Evolutionary conservation across 179 eudicot species (phyloP), one percentile per base, ranked within the genome.

Genomic region (Spergularia azorica): DNA sequence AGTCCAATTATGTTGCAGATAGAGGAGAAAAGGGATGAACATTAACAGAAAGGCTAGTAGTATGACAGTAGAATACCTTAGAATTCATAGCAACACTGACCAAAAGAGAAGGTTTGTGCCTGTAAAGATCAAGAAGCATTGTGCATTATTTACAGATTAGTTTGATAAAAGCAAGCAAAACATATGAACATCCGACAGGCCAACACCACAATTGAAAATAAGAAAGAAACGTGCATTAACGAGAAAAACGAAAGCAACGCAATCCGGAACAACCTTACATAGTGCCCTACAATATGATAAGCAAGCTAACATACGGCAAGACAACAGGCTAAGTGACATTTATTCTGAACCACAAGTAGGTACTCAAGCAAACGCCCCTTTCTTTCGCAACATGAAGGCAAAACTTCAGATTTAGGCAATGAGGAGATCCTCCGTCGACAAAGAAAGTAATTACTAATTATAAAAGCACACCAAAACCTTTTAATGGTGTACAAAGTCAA

Each of bases 61-160:
- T 57, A 60, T 18, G 51, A 1, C 56, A 70, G 32, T n/a, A 36
- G 9, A 67, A 51, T 81, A 92, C 97, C 95, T 92, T 92, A 10
- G 92, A 89, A 85, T 90, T 81, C 79, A 72, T 86, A 66, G 92
- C 87, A 54, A 87, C 83, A 89, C 91, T 90, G 71, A 86, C 86
- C 82, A 92, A 73, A 73, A 92, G 90, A 59, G 94, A 90, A 59
- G 85, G 73, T 80, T 82, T 88, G 85, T 90, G 90, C 87, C 97
- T 92, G 91, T 55, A 82, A 77, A 61, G 66, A 75, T 62, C 46
- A 76, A 87, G 71, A 46, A 66, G 63, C 69, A n/a, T 21, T 43
- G 63, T 70, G 55, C 74, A 56, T 78, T 71, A 73, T 57, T 56
- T 9, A 16, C 54, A 56, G 41, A 5, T 21, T 32, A 65, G 41